Conservation (phyloP, 371 early-diverging fungal species). For the Saksenaea oblongispora region DNA sequence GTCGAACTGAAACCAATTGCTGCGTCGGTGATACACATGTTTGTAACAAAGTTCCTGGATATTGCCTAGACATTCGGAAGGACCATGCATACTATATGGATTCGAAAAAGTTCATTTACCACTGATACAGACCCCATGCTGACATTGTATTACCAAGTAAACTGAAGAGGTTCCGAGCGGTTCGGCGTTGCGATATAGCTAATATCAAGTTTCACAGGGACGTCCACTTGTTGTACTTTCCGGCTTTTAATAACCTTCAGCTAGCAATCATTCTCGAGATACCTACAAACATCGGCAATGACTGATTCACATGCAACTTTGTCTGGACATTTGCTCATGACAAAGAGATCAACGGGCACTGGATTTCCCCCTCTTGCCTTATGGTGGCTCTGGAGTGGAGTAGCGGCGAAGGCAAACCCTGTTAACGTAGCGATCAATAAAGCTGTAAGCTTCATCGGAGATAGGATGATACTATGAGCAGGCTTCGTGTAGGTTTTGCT, state of each 20-base stretch:
- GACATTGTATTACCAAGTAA: constrained; percentile 20
- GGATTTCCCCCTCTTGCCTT: neutral
- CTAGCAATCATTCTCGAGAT: neutral
- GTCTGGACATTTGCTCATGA: constrained; percentile 58
- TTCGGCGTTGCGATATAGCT: constrained; percentile 28
- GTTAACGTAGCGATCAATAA: neutral
- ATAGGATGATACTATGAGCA: neutral
- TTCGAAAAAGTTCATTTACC: neutral
- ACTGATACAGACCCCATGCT: too few relatives aligned
- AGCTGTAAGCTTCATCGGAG: neutral
- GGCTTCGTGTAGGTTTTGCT: neutral
- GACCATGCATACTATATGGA: constrained; percentile 42
- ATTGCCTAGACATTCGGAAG: constrained; percentile 50
- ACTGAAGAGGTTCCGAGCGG: constrained; percentile 12
- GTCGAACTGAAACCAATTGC: constrained; percentile 39
- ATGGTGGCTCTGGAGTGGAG: neutral
- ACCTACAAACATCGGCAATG: constrained; percentile 46
- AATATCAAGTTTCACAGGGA: constrained; percentile 25
- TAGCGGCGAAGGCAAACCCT: neutral
- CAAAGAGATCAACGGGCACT: constrained; percentile 43
- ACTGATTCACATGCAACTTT: constrained; percentile 42
- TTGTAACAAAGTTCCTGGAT: constrained; percentile 52
- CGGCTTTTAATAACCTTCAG: neutral
- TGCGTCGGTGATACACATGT: constrained; percentile 31
- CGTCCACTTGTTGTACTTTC: constrained; percentile 13